phyloP scores from a whole-genome alignment of 768 basidiomycete species.

The Mycena epipterygia region DNA sequence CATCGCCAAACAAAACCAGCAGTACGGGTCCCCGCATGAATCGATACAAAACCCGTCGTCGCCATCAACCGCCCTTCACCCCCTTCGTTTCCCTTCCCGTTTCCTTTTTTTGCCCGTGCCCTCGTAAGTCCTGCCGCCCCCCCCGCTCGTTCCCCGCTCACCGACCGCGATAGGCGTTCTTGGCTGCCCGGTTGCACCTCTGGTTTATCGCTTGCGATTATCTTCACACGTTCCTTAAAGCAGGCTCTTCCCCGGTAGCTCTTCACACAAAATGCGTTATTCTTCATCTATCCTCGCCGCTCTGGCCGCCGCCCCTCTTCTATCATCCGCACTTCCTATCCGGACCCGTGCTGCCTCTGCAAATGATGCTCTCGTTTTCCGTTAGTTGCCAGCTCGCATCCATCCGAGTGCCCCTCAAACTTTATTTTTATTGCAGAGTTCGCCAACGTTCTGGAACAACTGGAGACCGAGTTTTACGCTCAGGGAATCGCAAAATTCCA shows the following conservation, averaged over 20 bases:
- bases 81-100: constrained; percentile 46
- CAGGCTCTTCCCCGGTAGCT: constrained; percentile 45
- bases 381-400: constrained; percentile 56
- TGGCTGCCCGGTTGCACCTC: constrained; percentile 82
- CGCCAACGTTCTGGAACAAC: constrained; percentile 79
- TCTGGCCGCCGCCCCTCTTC: constrained; percentile 55
- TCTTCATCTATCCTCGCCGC: constrained; percentile 54
- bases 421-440: constrained; percentile 65
- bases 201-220: constrained; percentile 38
- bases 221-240: constrained; percentile 48
- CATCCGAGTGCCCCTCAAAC: not conserved
- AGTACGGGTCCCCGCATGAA: constrained; percentile 40
- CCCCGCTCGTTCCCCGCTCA: not conserved
- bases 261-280: constrained; percentile 61
- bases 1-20: constrained; percentile 39
- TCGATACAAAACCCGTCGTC: constrained; percentile 53
- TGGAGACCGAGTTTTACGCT: constrained; percentile 78
- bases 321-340: constrained; percentile 65
- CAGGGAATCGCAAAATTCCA: constrained; percentile 78
- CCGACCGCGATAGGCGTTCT: constrained; percentile 49
- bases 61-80: constrained; percentile 44
- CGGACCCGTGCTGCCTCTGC: constrained; percentile 54
- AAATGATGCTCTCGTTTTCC: constrained; percentile 67
- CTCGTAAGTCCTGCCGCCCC: constrained; percentile 8
- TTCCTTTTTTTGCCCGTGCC: constrained; percentile 40